Conservation (phyloP, 2,329 filamentous ascomycete species). For the Fusarium solani-melongenae region DNA sequence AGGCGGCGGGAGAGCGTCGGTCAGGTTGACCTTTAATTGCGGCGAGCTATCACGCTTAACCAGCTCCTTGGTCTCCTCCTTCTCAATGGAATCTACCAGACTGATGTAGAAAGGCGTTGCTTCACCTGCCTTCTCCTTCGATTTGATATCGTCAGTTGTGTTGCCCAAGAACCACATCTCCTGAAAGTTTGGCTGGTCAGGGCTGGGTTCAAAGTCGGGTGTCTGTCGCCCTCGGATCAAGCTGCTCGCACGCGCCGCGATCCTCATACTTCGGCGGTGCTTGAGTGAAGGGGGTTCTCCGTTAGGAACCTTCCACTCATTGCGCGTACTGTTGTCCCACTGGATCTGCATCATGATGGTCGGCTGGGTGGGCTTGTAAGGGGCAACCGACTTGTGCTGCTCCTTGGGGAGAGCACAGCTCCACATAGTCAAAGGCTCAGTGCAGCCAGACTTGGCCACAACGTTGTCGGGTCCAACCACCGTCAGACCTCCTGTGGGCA, state of each 20-base stretch:
- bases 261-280: slow-evolving; percentile 41
- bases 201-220: slow-evolving; percentile 59
- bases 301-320: slow-evolving; percentile 62
- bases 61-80: slow-evolving; percentile 44
- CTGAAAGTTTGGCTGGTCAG: slow-evolving; percentile 67
- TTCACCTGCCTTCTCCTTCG: slow-evolving; percentile 80
- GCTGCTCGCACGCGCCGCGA: slow-evolving; percentile 38
- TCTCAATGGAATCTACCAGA: slow-evolving; percentile 64
- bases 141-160: slow-evolving; percentile 80
- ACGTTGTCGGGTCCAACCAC: slow-evolving; percentile 78
- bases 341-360: slow-evolving; percentile 85
- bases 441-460: slow-evolving; percentile 73
- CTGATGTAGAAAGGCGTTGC: slow-evolving; percentile 90
- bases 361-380: slow-evolving; percentile 75
- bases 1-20: slow-evolving; percentile 70
- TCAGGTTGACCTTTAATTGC: slow-evolving; percentile 41
- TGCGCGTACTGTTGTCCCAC: slow-evolving; percentile 69
- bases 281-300: slow-evolving; percentile 46
- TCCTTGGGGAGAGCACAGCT: slow-evolving; percentile 88
- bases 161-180: slow-evolving; percentile 88
- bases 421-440: slow-evolving; percentile 80
- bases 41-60: slow-evolving; percentile 33
- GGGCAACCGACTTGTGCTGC: slow-evolving; percentile 71
- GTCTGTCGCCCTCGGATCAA: slow-evolving; percentile 33
- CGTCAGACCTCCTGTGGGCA: slow-evolving; percentile 85